These are phyloP conservation scores for Aspergillus mulundensis DNA, from an alignment of 495 filamentous ascomycete species.

Conservation along the genomic window DNA sequence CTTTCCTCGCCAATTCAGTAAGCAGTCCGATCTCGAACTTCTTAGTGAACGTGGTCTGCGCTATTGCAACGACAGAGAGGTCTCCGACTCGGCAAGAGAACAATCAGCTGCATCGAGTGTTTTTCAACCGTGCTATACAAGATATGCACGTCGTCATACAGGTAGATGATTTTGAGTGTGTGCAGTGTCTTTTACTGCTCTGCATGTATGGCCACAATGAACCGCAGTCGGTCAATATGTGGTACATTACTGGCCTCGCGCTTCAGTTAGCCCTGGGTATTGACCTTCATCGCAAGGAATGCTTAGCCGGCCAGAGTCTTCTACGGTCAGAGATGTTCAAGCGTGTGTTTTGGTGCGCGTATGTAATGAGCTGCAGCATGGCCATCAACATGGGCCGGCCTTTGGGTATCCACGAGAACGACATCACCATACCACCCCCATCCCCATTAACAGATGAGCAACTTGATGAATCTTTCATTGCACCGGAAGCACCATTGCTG, in stretches of 20 bases:
- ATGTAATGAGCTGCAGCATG: slow-evolving; percentile 11
- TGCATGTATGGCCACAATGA: slow-evolving; percentile 15
- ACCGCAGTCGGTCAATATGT: slow-evolving; percentile 12
- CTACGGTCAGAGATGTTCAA: slow-evolving; percentile 5
- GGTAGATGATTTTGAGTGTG: slow-evolving; percentile 9
- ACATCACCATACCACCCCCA: slow-evolving; percentile 6
- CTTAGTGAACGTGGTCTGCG: slow-evolving; percentile 10
- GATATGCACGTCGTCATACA: slow-evolving; percentile 1
- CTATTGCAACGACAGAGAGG: slow-evolving; percentile 10
- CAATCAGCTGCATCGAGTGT: slow-evolving; percentile 1
- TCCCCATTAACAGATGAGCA: background rate
- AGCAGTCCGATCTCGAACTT: slow-evolving; percentile 2
- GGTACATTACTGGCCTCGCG: slow-evolving; percentile 10
- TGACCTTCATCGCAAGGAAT: slow-evolving; percentile 12
- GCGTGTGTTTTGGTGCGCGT: slow-evolving; percentile 10
- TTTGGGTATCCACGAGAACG: slow-evolving; percentile 5
- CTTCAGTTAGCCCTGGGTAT: slow-evolving; percentile 9
- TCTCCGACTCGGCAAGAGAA: background rate
- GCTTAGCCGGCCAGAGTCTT: background rate
- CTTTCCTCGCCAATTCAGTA: background rate
- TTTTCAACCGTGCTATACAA: slow-evolving; percentile 1
- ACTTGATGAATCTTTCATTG: too few relatives aligned
- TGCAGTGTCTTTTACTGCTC: slow-evolving; percentile 12
- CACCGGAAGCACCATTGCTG: background rate
- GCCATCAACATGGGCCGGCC: slow-evolving; percentile 14